Percentiles rank a stretch among this genome's conserved stretches.
Evolutionary conservation across 129 eudicot genomes (phyloP).

Genomic region (Chrysanthemum makinoi): DNA sequence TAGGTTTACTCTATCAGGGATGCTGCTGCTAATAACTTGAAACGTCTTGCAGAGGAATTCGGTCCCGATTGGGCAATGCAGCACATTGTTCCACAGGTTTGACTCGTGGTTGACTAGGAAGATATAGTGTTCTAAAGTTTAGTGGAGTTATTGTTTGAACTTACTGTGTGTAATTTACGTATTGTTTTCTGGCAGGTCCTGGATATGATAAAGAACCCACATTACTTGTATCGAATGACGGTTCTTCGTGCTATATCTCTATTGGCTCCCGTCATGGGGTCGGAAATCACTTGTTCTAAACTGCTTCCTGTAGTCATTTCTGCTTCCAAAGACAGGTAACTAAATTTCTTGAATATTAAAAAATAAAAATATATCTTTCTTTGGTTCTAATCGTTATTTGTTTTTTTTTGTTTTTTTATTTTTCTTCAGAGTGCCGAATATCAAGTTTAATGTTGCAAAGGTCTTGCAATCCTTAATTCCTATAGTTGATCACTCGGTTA

Average conservation of each 20-base stretch:
- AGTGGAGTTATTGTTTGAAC: not conserved
- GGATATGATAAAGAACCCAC: conserved; percentile 88
- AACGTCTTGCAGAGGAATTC: conserved; percentile 98
- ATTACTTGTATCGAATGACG: conserved; percentile 94
- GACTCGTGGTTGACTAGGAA: conserved; percentile 11
- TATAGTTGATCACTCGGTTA: conserved; percentile 84
- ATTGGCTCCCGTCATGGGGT: conserved; percentile 95
- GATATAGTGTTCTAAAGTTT: not conserved
- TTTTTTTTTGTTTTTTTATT: not conserved
- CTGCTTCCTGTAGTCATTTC: conserved; percentile 77
- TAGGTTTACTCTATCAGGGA: conserved; percentile 98
- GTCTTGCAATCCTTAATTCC: conserved; percentile 83
- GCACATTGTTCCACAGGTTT: conserved; percentile 97
- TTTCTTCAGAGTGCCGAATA: conserved; percentile 76
- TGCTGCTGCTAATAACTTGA: conserved; percentile 97
- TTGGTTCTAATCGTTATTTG: not conserved
- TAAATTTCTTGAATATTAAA: not conserved
- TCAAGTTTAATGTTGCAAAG: conserved; percentile 94
- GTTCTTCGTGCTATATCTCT: conserved; percentile 79
- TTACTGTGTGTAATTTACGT: conserved; percentile 7
- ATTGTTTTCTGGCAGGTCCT: conserved; percentile 56
- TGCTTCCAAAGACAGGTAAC: conserved; percentile 87
- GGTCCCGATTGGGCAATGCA: conserved; percentile 99
- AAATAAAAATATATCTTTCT: not conserved
- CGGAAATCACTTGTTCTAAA: conserved; percentile 90